These are phyloP conservation scores for Bothriochloa decipiens DNA, from an alignment of 176 grass and related monocot genomes.

Conservation along the genomic window DNA sequence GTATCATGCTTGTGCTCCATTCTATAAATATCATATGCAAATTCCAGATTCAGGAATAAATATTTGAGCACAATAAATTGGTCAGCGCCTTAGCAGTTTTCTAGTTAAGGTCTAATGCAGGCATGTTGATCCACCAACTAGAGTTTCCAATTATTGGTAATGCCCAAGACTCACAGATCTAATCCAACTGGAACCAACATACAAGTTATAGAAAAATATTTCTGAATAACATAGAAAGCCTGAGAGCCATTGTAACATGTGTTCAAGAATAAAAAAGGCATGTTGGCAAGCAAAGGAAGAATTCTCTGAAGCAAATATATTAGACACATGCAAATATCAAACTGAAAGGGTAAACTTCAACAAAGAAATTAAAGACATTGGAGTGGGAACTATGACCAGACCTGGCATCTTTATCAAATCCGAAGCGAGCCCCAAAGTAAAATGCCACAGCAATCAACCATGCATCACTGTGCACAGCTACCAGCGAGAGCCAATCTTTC, in stretches of 20 bases:
- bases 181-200: background rate
- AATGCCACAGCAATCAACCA: conserved; percentile 77
- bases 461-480: conserved; percentile 81
- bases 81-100: background rate
- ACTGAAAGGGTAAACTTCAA: background rate
- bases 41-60: background rate
- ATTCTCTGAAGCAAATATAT: background rate
- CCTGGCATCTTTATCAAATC: conserved; percentile 73
- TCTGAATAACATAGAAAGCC: background rate
- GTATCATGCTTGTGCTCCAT: background rate
- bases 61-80: background rate
- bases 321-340: background rate
- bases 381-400: conserved; percentile 24
- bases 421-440: conserved; percentile 58
- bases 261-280: background rate
- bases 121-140: background rate
- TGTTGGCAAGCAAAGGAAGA: background rate
- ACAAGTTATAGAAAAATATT: background rate
- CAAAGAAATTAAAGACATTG: background rate
- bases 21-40: background rate
- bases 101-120: background rate
- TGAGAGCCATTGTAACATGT: background rate
- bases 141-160: background rate
- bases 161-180: conserved; percentile 1
- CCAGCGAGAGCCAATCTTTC: conserved; percentile 65